These are phyloP conservation scores for Marasmius oreades DNA, from an alignment of 1,284 basidiomycete genomes.

Conservation along the genomic window DNA sequence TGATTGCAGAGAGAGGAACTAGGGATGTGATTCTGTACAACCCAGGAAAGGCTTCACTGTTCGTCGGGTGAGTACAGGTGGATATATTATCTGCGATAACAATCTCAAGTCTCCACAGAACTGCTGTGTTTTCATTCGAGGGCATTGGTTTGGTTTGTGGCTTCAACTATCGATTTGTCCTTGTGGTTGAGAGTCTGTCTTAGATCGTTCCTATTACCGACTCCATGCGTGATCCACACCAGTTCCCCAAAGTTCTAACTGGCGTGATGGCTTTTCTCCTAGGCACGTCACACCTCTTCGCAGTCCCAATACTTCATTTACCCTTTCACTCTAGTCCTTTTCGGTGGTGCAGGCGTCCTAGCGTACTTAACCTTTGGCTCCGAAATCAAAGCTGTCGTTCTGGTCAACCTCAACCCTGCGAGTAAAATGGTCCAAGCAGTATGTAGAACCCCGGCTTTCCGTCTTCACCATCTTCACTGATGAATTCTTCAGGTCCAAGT, in stretches of 20 bases:
- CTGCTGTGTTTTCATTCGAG: conserved; percentile 98
- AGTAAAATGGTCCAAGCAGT: conserved; percentile 90
- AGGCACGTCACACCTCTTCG: conserved; percentile 29
- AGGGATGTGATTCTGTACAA: conserved; percentile 92
- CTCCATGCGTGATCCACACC: conserved; percentile 91
- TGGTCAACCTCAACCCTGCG: conserved; percentile 88
- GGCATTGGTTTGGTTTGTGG: conserved; percentile 84
- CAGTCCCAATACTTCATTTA: conserved; percentile 13
- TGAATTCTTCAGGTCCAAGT: conserved; percentile 60
- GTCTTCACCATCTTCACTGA: neutral
- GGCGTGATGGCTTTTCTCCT: conserved; percentile 88
- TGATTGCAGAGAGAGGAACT: conserved; percentile 65
- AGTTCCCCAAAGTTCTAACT: conserved; percentile 86
- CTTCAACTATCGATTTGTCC: neutral
- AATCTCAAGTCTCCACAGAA: conserved; percentile 42
- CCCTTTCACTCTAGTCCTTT: conserved; percentile 57
- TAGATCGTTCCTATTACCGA: conserved; percentile 95
- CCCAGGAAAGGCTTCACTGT: conserved; percentile 81
- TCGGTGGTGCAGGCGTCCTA: conserved; percentile 87
- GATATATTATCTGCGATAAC: conserved; percentile 4
- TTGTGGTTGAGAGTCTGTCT: conserved; percentile 3
- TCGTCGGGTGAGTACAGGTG: conserved; percentile 72
- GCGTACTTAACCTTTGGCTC: conserved; percentile 89
- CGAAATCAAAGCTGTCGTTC: conserved; percentile 89
- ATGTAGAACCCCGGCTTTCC: conserved; percentile 16